Evolutionary conservation across 768 basidiomycete genomes (phyloP).

Genomic region (Infundibulicybe gibba): DNA sequence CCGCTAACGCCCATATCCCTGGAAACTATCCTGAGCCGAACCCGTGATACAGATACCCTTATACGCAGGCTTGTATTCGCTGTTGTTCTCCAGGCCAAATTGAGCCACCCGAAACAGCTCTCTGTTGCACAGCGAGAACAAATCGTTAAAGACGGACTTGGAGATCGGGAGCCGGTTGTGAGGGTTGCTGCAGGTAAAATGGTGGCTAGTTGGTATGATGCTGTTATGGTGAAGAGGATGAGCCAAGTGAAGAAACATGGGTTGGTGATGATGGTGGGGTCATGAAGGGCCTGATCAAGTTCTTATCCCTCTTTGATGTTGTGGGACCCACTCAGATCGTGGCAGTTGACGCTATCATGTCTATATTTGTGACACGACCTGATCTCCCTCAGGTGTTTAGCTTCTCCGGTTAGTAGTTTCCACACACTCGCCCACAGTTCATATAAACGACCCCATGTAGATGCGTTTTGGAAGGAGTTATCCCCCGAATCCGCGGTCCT

Average conservation of each 20-base stretch:
- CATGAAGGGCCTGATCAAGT: slow-evolving; percentile 41
- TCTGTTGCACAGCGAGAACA: slow-evolving; percentile 80
- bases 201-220: slow-evolving; percentile 79
- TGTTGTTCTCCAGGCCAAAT: slow-evolving; percentile 47
- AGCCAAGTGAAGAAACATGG: slow-evolving; percentile 26
- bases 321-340: slow-evolving; percentile 67
- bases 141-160: slow-evolving; percentile 83
- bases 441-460: slow-evolving; percentile 27
- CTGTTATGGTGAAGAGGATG: slow-evolving; percentile 37
- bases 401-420: slow-evolving; percentile 60
- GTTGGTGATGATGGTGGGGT: slow-evolving; percentile 42
- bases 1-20: slow-evolving; percentile 62
- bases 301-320: slow-evolving; percentile 52
- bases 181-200: slow-evolving; percentile 79
- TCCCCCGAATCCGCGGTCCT: slow-evolving; percentile 82
- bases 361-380: slow-evolving; percentile 69
- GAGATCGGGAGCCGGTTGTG: slow-evolving; percentile 83
- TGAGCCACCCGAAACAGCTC: slow-evolving; percentile 68
- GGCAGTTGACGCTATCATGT: slow-evolving; percentile 78
- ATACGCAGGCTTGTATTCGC: slow-evolving; percentile 80
- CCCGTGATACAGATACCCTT: slow-evolving; percentile 80
- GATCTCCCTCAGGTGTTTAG: slow-evolving; percentile 69
- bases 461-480: slow-evolving; percentile 70
- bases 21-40: slow-evolving; percentile 66
- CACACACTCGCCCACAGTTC: neutral